Evolutionary conservation across 2,329 filamentous ascomycete genomes (phyloP), one percentile per base, ranked within the genome.

Genomic region (Chaetomiaceae sp.): DNA sequence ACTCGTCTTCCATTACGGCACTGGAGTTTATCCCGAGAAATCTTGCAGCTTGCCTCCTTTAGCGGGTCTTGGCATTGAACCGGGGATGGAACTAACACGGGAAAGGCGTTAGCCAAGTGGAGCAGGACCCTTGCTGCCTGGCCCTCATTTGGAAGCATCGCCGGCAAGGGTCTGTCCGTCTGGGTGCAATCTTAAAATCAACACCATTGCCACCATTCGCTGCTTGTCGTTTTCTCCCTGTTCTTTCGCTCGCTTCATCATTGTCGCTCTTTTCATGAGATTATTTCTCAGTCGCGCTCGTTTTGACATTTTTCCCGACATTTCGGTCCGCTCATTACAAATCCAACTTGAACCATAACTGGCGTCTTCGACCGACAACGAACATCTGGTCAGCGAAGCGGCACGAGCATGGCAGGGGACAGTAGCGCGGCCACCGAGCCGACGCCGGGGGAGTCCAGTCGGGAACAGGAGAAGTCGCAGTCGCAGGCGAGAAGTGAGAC

Each of bases 161-260:
- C 43, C 23, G 25, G 16, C 29, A 36, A 42, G 50, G 43, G 33
- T 29, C n/a, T n/a, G n/a, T n/a, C n/a, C n/a, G n/a, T n/a, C 50
- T 50, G 21, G 40, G 44, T 48, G 48, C 51, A 58, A 58, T 58
- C 38, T 57, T 53, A 58, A 57, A 53, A 53, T 40, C 23, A 47
- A 37, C 47, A 37, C 32, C 44, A 43, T 48, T 29, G 48, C 40
- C 41, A 25, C 49, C 33, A 23, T 13, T 29, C 27, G 23, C 38
- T 27, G 32, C 20, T 21, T 27, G 30, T 42, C 25, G 6, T 36
- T 16, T 21, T 42, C 43, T 27, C 37, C 11, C 5, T 6, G n/a
- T 27, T 14, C 13, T 16, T 23, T 44, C n/a, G 18, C 25, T 52
- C 44, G 14, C 16, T 38, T 36, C 10, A 16, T 21, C 36, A 4